phyloP scores from a whole-genome alignment of 2,329 filamentous ascomycete genomes.

The Fusarium penzigii region DNA sequence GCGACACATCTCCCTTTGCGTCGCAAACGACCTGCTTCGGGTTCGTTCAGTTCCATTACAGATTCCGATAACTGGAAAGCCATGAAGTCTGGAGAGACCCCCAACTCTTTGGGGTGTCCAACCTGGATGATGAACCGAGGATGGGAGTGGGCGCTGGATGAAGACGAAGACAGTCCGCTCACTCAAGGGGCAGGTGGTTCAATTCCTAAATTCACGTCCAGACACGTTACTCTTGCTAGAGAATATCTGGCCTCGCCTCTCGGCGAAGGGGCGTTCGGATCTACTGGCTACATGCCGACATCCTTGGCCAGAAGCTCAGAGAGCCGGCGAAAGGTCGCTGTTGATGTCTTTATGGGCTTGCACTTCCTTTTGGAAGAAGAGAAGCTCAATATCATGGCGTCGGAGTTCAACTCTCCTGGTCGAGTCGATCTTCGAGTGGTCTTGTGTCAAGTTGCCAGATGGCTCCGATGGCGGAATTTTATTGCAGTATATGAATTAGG shows the following conservation, averaged over 20 bases:
- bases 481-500: constrained; percentile 52
- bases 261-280: constrained; percentile 56
- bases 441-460: constrained; percentile 76
- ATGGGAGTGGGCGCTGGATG: constrained; percentile 73
- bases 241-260: constrained; percentile 63
- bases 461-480: constrained; percentile 71
- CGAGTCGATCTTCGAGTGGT: constrained; percentile 65
- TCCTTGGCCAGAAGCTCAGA: constrained; percentile 53
- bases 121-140: constrained; percentile 61
- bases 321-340: constrained; percentile 59
- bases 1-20: constrained; percentile 32
- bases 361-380: constrained; percentile 89
- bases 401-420: constrained; percentile 46
- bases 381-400: constrained; percentile 68
- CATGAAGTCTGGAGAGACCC: constrained; percentile 48
- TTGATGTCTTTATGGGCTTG: constrained; percentile 72
- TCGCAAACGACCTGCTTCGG: constrained; percentile 35
- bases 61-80: constrained; percentile 49
- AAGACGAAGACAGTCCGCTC: constrained; percentile 41
- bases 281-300: constrained; percentile 66
- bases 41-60: constrained; percentile 37
- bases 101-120: constrained; percentile 51
- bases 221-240: constrained; percentile 59
- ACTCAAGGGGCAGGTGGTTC: constrained; percentile 27
- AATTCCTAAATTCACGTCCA: constrained; percentile 45